Conservation (phyloP, 345 rosid species). For the Bruguiera parviflora region DNA sequence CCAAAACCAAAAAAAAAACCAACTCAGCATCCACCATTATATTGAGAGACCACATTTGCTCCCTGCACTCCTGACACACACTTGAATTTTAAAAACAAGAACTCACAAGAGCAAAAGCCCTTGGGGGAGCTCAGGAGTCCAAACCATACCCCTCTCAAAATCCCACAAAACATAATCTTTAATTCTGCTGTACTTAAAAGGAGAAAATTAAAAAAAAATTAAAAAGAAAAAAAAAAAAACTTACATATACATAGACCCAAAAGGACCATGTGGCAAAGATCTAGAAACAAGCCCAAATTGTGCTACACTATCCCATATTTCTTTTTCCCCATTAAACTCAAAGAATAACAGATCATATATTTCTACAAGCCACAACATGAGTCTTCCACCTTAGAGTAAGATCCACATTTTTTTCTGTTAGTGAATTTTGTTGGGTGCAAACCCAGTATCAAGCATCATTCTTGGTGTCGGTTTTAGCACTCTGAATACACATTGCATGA, state of each 20-base stretch:
- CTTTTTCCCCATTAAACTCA: background rate
- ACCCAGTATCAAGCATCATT: constrained; percentile 3
- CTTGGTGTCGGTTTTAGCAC: constrained; percentile 8
- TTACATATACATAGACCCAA: background rate
- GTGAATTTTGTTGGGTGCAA: background rate
- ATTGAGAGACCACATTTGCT: background rate
- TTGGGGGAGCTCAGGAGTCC: no score
- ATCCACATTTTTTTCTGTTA: background rate
- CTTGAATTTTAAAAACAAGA: background rate
- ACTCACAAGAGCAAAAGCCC: no score
- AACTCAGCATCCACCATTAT: background rate
- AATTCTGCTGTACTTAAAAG: no score
- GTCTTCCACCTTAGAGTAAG: background rate
- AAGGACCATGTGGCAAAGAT: background rate
- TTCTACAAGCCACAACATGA: background rate
- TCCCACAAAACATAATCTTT: no score
- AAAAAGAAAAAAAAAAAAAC: no score
- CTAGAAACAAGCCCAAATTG: constrained; percentile 4
- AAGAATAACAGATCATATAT: background rate
- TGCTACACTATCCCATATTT: background rate
- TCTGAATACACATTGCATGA: background rate
- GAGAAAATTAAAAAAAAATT: no score
- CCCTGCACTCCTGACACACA: background rate
- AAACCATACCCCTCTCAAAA: no score
- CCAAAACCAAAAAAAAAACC: no score